Conservation (phyloP, 305 asterid genomes). For the Ajuga reptans region DNA sequence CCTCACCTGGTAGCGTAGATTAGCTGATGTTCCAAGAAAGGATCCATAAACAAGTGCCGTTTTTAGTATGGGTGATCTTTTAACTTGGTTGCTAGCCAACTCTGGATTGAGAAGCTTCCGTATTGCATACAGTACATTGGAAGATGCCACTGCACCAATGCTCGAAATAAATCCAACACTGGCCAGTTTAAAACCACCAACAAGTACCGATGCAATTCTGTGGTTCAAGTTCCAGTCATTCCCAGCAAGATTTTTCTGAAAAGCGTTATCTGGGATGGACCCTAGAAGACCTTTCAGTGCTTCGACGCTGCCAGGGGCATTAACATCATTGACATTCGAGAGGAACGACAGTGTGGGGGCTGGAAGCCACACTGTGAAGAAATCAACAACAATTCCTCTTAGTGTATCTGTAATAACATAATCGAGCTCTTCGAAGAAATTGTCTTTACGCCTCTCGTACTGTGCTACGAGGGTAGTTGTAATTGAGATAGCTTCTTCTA, state of each 20-base stretch:
- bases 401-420: constrained; percentile 71
- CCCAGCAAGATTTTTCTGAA: constrained; percentile 69
- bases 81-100: constrained; percentile 35
- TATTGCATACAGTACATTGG: constrained; percentile 44
- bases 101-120: constrained; percentile 57
- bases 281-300: constrained; percentile 74
- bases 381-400: constrained; percentile 81
- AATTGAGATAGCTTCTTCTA: constrained; percentile 84
- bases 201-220: constrained; percentile 74
- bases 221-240: constrained; percentile 72
- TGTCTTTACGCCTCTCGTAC: constrained; percentile 72
- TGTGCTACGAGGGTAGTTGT: constrained; percentile 85
- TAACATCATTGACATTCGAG: constrained; percentile 34
- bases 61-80: constrained; percentile 76
- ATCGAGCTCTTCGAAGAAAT: constrained; percentile 73
- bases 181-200: constrained; percentile 87
- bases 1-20: constrained; percentile 80
- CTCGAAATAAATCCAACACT: constrained; percentile 90
- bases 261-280: constrained; percentile 92
- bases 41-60: constrained; percentile 67
- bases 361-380: constrained; percentile 97
- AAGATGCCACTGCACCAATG: constrained; percentile 87
- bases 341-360: constrained; percentile 92
- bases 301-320: constrained; percentile 52
- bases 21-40: constrained; percentile 88